phyloP scores from a whole-genome alignment of 257 asterid species.

The Scutellaria baicalensis region DNA sequence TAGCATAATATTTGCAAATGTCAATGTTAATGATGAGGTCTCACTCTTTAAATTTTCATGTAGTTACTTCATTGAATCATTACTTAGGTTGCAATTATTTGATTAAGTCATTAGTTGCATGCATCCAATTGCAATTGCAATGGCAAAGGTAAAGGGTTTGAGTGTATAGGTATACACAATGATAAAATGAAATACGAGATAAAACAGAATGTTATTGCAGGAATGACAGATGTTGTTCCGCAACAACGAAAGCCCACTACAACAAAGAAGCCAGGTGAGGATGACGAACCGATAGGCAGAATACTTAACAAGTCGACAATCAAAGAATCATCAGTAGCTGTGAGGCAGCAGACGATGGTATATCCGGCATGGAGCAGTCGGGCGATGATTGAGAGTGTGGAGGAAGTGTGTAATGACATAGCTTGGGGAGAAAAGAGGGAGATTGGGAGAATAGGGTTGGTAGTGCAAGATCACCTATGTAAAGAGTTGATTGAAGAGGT shows the following conservation, averaged over 20 bases:
- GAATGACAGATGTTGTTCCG: not conserved
- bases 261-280: constrained; percentile 39
- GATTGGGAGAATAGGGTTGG: constrained; percentile 49
- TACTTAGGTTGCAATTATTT: not conserved
- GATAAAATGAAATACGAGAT: not conserved
- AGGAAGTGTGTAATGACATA: constrained; percentile 67
- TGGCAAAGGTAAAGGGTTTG: not conserved
- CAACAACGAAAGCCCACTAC: constrained; percentile 20
- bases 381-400: constrained; percentile 63
- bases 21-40: too few species aligned
- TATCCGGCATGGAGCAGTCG: constrained; percentile 38
- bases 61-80: too few species aligned
- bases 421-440: constrained; percentile 79
- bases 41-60: too few species aligned
- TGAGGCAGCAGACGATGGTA: constrained; percentile 24
- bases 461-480: constrained; percentile 56
- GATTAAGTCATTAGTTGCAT: not conserved
- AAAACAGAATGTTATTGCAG: too few species aligned
- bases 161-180: too few species aligned
- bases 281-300: constrained; percentile 23
- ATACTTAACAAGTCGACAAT: constrained; percentile 18
- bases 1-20: not conserved
- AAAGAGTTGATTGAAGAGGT: constrained; percentile 67
- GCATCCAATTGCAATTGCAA: not conserved
- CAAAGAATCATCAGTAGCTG: constrained; percentile 17